A percentile compares a stretch with the other conserved stretches of the same genome.
Evolutionary conservation across 305 asterid species (phyloP).

Genomic region (Solanum hybrid): DNA sequence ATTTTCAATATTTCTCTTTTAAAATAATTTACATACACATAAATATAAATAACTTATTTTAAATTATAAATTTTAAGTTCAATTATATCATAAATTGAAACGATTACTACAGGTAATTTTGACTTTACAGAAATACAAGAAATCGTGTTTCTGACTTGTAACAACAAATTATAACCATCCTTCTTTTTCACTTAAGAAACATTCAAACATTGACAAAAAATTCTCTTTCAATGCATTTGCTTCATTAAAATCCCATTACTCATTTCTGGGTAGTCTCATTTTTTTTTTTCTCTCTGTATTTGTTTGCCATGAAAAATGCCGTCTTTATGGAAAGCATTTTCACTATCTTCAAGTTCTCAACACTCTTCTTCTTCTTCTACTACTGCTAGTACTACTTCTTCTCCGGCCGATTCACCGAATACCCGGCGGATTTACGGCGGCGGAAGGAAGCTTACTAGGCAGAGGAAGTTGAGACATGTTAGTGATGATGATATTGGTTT

Average conservation of each 20-base stretch:
- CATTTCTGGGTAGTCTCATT: neutral
- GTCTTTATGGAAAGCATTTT: conserved; percentile 39
- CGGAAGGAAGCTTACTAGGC: conserved; percentile 33
- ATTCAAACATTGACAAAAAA: conserved; percentile 1
- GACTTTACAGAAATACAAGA: conserved; percentile 19
- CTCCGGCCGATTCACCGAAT: conserved; percentile 19
- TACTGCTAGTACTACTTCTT: neutral
- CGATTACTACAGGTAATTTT: neutral
- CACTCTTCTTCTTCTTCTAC: conserved; percentile 15
- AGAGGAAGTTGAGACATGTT: conserved; percentile 43
- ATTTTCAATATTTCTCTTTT: neutral
- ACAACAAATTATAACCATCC: neutral
- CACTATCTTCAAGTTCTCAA: conserved; percentile 14
- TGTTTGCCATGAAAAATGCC: conserved; percentile 28
- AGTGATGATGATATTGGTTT: conserved; percentile 45
- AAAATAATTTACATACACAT: neutral
- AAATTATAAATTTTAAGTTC: neutral
- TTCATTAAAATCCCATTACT: neutral
- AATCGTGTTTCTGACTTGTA: neutral
- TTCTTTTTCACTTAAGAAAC: neutral
- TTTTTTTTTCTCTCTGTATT: neutral
- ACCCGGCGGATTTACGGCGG: conserved; percentile 6
- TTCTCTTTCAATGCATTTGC: conserved; percentile 14
- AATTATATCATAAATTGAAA: neutral
- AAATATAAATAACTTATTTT: neutral